Percentiles rank a stretch among this genome's conserved stretches.
Evolutionary conservation across 768 basidiomycete genomes (phyloP).

Genomic region (Gautieria morchelliformis): DNA sequence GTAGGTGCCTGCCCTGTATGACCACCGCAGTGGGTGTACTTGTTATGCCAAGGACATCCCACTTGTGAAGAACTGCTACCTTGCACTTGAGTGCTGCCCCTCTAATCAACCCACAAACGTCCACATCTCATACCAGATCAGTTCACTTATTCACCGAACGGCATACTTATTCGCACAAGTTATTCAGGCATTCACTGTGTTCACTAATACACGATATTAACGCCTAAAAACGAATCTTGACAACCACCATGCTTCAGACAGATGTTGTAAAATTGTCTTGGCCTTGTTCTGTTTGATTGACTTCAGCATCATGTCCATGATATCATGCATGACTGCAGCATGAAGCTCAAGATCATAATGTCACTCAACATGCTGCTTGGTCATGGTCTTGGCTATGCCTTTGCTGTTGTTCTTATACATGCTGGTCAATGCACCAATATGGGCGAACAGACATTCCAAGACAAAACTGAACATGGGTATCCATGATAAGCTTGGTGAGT

Average conservation of each 20-base stretch:
- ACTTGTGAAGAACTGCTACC: too few species aligned
- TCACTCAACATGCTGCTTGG: slow-evolving; percentile 97
- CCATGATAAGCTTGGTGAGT: slow-evolving; percentile 96
- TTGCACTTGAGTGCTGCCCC: slow-evolving; percentile 96
- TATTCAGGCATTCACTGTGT: too few species aligned
- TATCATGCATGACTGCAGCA: slow-evolving; percentile 99
- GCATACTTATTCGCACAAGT: too few species aligned
- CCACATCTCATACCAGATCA: too few species aligned
- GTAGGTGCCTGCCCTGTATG: slow-evolving; percentile 99
- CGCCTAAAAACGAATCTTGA: too few species aligned
- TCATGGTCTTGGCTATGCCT: slow-evolving; percentile 95
- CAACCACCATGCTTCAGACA: slow-evolving; percentile 98
- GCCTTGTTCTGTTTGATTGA: slow-evolving; percentile 99
- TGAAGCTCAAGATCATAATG: slow-evolving; percentile 97
- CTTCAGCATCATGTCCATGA: slow-evolving; percentile 99
- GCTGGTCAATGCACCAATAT: slow-evolving; percentile 95
- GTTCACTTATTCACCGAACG: too few species aligned
- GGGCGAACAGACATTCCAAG: slow-evolving; percentile 97
- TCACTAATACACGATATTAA: too few species aligned
- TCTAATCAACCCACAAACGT: too few species aligned
- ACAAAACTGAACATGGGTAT: slow-evolving; percentile 97
- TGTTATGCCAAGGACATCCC: slow-evolving; percentile 96
- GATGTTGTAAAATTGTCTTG: slow-evolving; percentile 97
- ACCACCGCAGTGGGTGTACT: slow-evolving; percentile 83
- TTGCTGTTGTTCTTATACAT: slow-evolving; percentile 99